phyloP scores from a whole-genome alignment of 1,139 yeast species.

The Scheffersomyces insectosa region DNA sequence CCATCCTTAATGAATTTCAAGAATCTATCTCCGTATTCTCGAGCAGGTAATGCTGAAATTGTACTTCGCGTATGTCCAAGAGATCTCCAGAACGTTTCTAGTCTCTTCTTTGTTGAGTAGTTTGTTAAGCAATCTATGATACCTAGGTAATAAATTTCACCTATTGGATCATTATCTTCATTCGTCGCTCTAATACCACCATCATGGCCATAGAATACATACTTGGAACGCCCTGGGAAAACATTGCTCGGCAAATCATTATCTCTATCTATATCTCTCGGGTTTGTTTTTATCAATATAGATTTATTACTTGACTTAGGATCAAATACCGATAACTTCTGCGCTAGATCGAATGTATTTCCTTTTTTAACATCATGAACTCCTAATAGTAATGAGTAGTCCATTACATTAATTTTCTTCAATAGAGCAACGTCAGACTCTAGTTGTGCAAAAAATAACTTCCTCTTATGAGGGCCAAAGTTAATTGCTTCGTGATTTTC shows the following conservation, averaged over 20 bases:
- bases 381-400: constrained; percentile 86
- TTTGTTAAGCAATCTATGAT: constrained; percentile 92
- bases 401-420: constrained; percentile 84
- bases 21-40: constrained; percentile 87
- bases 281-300: constrained; percentile 50
- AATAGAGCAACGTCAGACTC: constrained; percentile 73
- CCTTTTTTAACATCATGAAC: constrained; percentile 73
- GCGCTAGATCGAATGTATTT: constrained; percentile 31
- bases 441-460: constrained; percentile 65
- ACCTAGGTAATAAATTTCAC: constrained; percentile 84
- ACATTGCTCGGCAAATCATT: constrained; percentile 49
- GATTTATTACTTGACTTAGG: constrained; percentile 42
- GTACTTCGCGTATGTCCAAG: constrained; percentile 66
- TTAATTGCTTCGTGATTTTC: constrained; percentile 60
- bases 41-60: constrained; percentile 88
- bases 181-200: constrained; percentile 86
- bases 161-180: constrained; percentile 58
- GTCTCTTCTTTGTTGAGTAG: constrained; percentile 70
- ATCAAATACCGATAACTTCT: constrained; percentile 49
- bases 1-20: constrained; percentile 62
- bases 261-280: constrained; percentile 41
- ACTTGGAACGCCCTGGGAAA: constrained; percentile 51
- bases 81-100: constrained; percentile 87
- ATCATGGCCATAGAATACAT: constrained; percentile 72
- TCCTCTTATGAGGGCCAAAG: constrained; percentile 71